Conservation (phyloP, 192 early-diverging fungal species). For the Coemansia reversa region DNA sequence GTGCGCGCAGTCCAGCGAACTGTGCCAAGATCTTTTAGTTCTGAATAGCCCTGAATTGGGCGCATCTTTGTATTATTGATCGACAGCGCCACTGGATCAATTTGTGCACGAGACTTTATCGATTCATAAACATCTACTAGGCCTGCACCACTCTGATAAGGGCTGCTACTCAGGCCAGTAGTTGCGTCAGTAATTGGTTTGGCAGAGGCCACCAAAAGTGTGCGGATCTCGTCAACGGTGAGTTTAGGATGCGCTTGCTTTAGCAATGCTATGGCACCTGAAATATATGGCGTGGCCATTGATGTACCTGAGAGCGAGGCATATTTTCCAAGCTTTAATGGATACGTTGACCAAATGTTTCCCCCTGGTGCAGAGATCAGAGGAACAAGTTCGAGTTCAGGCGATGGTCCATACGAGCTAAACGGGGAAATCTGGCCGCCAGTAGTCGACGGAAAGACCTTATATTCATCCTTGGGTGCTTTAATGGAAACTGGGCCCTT, state of each 20-base stretch:
- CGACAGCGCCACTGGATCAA: slow-evolving; percentile 60
- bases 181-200: slow-evolving; percentile 48
- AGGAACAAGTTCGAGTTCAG: slow-evolving; percentile 61
- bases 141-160: slow-evolving; percentile 65
- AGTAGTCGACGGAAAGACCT: slow-evolving; percentile 22
- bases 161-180: slow-evolving; percentile 33
- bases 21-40: not conserved
- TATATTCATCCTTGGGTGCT: slow-evolving; percentile 33
- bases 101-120: slow-evolving; percentile 49
- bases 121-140: slow-evolving; percentile 70
- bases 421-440: slow-evolving; percentile 59
- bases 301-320: slow-evolving; percentile 69
- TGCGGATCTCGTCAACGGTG: slow-evolving; percentile 17
- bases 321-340: slow-evolving; percentile 41
- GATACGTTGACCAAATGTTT: slow-evolving; percentile 66
- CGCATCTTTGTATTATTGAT: slow-evolving; percentile 40
- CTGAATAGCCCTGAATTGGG: not conserved
- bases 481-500: slow-evolving; percentile 2
- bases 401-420: slow-evolving; percentile 66
- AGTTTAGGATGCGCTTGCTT: slow-evolving; percentile 54
- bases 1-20: slow-evolving; percentile 22
- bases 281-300: slow-evolving; percentile 77
- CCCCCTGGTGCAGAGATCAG: slow-evolving; percentile 68
- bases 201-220: slow-evolving; percentile 55
- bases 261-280: slow-evolving; percentile 67